Conservation (phyloP, 345 rosid genomes). For the Salix dunnii region DNA sequence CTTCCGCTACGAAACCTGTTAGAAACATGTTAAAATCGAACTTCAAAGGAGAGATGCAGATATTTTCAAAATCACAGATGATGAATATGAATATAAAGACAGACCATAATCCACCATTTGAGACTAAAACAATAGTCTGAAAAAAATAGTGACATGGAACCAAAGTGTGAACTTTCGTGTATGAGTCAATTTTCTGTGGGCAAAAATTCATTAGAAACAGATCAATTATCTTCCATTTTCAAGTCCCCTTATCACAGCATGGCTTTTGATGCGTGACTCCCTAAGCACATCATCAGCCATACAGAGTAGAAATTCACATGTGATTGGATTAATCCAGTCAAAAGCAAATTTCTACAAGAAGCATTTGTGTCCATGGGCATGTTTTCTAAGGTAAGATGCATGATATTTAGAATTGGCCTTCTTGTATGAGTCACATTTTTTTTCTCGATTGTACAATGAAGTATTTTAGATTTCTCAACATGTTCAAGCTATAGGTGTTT, state of each 20-base stretch:
- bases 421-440: background rate
- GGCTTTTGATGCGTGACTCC: background rate
- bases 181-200: background rate
- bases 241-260: background rate
- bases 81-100: background rate
- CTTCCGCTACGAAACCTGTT: conserved; percentile 78
- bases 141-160: background rate
- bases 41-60: background rate
- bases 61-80: background rate
- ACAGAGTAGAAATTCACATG: background rate
- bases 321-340: background rate
- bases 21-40: background rate
- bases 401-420: background rate
- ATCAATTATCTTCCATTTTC: background rate
- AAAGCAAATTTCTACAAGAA: background rate
- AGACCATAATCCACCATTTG: background rate
- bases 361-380: background rate
- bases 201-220: background rate
- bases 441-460: background rate
- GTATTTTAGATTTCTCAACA: background rate
- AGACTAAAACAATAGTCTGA: background rate
- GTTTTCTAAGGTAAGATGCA: background rate
- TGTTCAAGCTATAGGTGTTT: conserved; percentile 1
- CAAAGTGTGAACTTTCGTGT: conserved; percentile 6
- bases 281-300: background rate